A percentile compares a stretch with the other conserved stretches of the same genome.
Conservation (phyloP, 768 basidiomycete species). For the Leccinellum rugosiceps region DNA sequence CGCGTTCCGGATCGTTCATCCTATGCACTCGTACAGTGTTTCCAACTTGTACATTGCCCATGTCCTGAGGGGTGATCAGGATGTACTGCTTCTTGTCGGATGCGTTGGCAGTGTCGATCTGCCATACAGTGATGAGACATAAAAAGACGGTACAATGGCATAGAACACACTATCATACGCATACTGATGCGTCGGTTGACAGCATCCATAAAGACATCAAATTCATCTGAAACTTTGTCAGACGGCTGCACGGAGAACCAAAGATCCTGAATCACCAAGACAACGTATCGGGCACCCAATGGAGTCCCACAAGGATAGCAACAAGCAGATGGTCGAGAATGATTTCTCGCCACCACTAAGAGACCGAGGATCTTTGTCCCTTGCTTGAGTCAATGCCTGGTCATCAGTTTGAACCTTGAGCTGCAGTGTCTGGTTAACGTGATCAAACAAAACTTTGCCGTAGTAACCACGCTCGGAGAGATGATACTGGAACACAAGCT, state of each 20-base stretch:
- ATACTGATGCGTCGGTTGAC: slow-evolving; percentile 89
- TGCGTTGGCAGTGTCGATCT: slow-evolving; percentile 88
- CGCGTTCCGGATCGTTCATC: slow-evolving; percentile 79
- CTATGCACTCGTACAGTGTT: slow-evolving; percentile 68
- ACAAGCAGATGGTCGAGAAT: slow-evolving; percentile 91
- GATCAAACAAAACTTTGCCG: slow-evolving; percentile 87
- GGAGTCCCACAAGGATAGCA: slow-evolving; percentile 95
- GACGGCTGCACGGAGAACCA: background rate
- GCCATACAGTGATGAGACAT: slow-evolving; percentile 4
- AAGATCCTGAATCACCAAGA: slow-evolving; percentile 51
- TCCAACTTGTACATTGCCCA: slow-evolving; percentile 71
- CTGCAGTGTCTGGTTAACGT: slow-evolving; percentile 55
- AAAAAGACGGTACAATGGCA: background rate
- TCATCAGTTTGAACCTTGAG: slow-evolving; percentile 87
- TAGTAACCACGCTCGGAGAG: slow-evolving; percentile 85
- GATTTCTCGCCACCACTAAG: slow-evolving; percentile 95
- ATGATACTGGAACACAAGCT: slow-evolving; percentile 76
- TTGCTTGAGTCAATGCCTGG: slow-evolving; percentile 57
- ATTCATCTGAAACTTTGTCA: slow-evolving; percentile 65
- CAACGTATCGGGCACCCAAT: slow-evolving; percentile 93
- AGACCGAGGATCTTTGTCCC: slow-evolving; percentile 82
- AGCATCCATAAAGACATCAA: slow-evolving; percentile 98
- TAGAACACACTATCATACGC: slow-evolving; percentile 79
- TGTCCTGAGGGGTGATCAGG: slow-evolving; percentile 93
- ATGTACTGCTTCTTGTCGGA: slow-evolving; percentile 91